Base-by-base conservation (phyloP, 371 early-diverging fungal genomes). In the Mucor saturninus region DNA sequence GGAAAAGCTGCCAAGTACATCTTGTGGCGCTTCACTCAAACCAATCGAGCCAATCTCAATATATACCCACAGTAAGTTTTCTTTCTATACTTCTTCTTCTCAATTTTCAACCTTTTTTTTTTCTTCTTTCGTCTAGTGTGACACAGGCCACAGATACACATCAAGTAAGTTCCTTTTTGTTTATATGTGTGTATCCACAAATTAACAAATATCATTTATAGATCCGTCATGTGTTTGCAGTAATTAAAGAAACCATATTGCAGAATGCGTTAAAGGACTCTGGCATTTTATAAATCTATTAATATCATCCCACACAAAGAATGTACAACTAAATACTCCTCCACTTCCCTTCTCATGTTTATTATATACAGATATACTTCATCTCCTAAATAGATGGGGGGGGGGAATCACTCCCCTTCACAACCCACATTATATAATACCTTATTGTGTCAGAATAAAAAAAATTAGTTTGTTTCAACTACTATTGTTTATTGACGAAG, bases 41-140 rank as follows among this genome's bases (percentile, higher is more conserved):
- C 83, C 10, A 92, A 93, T 67, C 73, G 89, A 49, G 89, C 87
- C 30, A 85, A 87, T 40, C 80, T 92, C 3, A 87, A 81, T 48
- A 87, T 93, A 61, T 93, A 89, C 73, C 92, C 93, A 59, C 92
- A 93, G 89, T 89, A 85, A 79, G 83, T 26, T 90, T 81, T 76
- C 88, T 89, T 7, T 56, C n/a, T 40, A 14, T 21, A 35, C 13
- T 13, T 37, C 9, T 14, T 4, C 3, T 37, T 48, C 1, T 30
- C 1, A 26, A 2, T 50, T 48, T 28, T 28, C 28, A 48, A 48
- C 28, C 28, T 28, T 51, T 54, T 46, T 45, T 2, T n/a, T 50
- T 14, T 30, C 2, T 29, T 43, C 21, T 21, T 21, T 1, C 21
- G 21, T 21, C 21, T 49, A 89, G 89, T 70, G 69, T 91, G 56